Conservation (phyloP, 352 stramenopile genomes). For the Phytophthora sojae region DNA sequence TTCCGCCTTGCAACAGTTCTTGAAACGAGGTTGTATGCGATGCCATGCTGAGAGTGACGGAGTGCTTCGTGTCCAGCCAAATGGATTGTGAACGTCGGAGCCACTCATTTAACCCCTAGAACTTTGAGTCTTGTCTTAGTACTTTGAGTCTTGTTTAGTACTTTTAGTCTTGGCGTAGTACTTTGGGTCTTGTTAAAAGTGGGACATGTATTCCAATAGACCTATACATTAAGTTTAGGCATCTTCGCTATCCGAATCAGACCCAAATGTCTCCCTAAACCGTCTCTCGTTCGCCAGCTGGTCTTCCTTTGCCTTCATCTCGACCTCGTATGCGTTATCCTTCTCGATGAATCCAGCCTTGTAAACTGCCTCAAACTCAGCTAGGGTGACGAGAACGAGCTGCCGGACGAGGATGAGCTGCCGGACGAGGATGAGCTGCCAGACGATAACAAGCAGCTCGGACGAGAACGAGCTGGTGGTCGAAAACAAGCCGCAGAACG, state of each 20-base stretch:
- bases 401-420: too few species aligned
- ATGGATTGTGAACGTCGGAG: neutral
- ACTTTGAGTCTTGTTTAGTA: constrained; percentile 10
- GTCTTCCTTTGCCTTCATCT: constrained; percentile 2
- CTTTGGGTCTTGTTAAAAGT: neutral
- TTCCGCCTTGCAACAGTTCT: constrained; percentile 11
- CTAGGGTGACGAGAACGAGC: neutral
- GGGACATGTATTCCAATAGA: too few species aligned
- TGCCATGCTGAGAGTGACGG: constrained; percentile 1
- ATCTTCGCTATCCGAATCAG: constrained; percentile 13
- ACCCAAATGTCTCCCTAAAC: neutral
- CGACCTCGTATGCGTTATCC: constrained; percentile 1
- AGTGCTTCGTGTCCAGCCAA: constrained; percentile 4
- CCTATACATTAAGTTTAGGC: neutral
- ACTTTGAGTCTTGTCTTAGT: constrained; percentile 15
- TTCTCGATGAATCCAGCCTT: constrained; percentile 6
- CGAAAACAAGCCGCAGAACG: too few species aligned
- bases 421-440: too few species aligned
- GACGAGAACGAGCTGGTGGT: too few species aligned
- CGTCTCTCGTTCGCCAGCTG: neutral
- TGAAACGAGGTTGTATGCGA: constrained; percentile 6
- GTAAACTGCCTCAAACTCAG: constrained; percentile 9
- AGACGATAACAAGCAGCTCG: too few species aligned
- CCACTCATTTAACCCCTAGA: constrained; percentile 2
- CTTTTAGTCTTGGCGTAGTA: constrained; percentile 6